Base-by-base conservation (phyloP, 176 grass and related monocot species). In the Urochloa ruziziensis region DNA sequence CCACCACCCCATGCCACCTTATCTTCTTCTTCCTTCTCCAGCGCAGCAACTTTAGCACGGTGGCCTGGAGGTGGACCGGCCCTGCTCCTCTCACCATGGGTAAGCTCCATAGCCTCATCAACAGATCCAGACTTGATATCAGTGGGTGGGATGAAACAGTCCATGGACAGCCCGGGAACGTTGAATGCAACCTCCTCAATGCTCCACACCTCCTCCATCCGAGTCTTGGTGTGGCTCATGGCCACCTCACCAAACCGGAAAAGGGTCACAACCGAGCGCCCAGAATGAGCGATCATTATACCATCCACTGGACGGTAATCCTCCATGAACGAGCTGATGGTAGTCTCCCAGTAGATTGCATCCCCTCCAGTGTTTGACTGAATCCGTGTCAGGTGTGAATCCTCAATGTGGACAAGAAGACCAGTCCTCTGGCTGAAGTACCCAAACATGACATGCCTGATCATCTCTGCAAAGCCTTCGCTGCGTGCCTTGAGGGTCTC, bases 151-250 rank as follows among this genome's bases (percentile, higher is more conserved):
- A 96, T 93, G 70, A 96, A 96, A 46, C 90, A 96, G 32, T 96
- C 93, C 19, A 90, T 75, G 70, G 90, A 92, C 36, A 96, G 75
- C 11, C 93, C 93, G 0, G 88, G 88, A 3, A 96, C 93, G 70
- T 96, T 91, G 79, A 96, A 96, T 6, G 80, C 93, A 2, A 91
- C 90, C 79, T 96, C 93, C 85, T 96, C 93, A 39, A 96, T 96
- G 53, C 73, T 87, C 93, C 93, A 96, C 23, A 83, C 88, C 86
- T 96, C 93, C 30, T 93, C 93, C 93, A 96, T 93, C 59, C 83
- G 60, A 29, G 83, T 93, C 86, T 91, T 93, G 39, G 88, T 90
- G 67, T 93, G 94, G 77, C 91, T 96, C 94, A 96, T 92, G 67
- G 94, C 94, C 28, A 88, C 82, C 83, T 96, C 94, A 11, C 94